Evolutionary conservation across 129 eudicot genomes (phyloP).

Genomic region (Tanacetum coccineum): DNA sequence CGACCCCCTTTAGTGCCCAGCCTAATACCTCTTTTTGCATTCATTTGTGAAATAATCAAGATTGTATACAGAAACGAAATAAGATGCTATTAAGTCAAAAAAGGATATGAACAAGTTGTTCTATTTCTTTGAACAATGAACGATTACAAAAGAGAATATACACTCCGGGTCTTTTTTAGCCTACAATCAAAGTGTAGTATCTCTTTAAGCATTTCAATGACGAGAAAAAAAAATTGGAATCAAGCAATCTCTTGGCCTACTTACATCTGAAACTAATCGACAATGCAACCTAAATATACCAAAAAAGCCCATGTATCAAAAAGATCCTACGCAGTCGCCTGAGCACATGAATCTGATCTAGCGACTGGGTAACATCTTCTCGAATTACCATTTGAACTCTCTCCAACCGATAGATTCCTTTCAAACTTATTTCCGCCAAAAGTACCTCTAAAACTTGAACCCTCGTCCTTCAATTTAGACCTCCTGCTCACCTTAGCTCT

Average conservation of each 20-base stretch:
- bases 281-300: conserved; percentile 20
- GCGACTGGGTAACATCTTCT: conserved; percentile 24
- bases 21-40: too few species aligned
- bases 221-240: not conserved
- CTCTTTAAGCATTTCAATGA: conserved; percentile 1
- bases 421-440: conserved; percentile 21
- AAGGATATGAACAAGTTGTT: conserved; percentile 8
- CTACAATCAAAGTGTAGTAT: conserved; percentile 4
- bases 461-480: conserved; percentile 26
- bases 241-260: conserved; percentile 16
- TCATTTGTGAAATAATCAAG: too few species aligned
- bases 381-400: conserved; percentile 20
- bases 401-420: conserved; percentile 38
- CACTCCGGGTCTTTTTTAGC: not conserved
- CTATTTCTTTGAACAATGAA: conserved; percentile 17
- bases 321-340: conserved; percentile 19
- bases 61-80: too few species aligned
- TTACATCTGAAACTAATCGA: conserved; percentile 21
- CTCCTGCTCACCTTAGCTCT: conserved; percentile 18
- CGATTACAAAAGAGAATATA: conserved; percentile 20
- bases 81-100: too few species aligned
- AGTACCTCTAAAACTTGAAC: conserved; percentile 41
- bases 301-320: not conserved
- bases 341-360: conserved; percentile 28
- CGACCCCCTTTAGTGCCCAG: too few species aligned